Evolutionary conservation across 176 grass and related monocot species (phyloP).

Genomic region (Typha latifolia): DNA sequence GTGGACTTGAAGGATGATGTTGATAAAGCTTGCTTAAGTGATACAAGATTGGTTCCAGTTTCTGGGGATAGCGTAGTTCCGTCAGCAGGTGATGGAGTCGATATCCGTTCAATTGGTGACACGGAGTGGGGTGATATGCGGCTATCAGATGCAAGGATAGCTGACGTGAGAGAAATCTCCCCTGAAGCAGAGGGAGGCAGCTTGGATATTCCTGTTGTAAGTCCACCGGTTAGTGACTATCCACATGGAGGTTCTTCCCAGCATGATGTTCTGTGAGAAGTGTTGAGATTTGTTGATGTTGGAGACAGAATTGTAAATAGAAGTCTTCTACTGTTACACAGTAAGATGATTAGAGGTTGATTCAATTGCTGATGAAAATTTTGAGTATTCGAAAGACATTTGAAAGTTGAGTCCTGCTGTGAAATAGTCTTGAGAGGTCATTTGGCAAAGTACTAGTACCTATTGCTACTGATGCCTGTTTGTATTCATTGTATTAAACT

Average conservation of each 20-base stretch:
- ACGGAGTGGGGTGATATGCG: constrained; percentile 45
- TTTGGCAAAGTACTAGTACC: not conserved
- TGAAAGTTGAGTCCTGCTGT: constrained; percentile 11
- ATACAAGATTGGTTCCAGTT: constrained; percentile 50
- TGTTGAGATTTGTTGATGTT: constrained; percentile 12
- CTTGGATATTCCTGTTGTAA: constrained; percentile 78
- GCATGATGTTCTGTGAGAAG: constrained; percentile 21
- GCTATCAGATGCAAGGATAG: constrained; percentile 45
- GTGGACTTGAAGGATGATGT: constrained; percentile 82
- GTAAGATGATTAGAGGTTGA: not conserved
- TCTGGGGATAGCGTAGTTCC: constrained; percentile 45
- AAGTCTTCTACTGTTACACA: not conserved
- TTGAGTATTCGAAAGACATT: constrained; percentile 23
- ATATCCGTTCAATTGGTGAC: constrained; percentile 58
- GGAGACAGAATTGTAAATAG: not conserved
- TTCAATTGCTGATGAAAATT: constrained; percentile 13
- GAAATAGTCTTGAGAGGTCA: constrained; percentile 9
- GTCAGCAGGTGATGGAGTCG: constrained; percentile 53
- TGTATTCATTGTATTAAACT: constrained; percentile 45
- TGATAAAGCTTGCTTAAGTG: constrained; percentile 81
- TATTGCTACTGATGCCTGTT: not conserved
- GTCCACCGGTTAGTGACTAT: constrained; percentile 38
- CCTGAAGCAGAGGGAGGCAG: constrained; percentile 53
- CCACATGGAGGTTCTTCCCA: constrained; percentile 37
- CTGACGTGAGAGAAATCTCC: constrained; percentile 80